Evolutionary conservation across 148 eudicot genomes (phyloP).

Genomic region (Simmondsia chinensis): DNA sequence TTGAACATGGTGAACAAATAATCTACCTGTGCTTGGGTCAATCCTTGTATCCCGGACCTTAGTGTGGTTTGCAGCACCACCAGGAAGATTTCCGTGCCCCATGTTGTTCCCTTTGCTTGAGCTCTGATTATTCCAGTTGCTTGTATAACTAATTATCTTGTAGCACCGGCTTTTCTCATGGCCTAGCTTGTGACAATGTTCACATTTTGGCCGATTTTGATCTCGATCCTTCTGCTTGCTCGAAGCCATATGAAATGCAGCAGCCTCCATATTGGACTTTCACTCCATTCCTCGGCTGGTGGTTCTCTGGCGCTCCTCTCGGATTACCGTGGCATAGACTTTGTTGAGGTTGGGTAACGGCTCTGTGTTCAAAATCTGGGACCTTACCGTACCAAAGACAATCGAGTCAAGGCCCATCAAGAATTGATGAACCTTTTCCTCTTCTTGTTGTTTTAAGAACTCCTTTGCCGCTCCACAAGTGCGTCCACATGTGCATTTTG

Average conservation of each 20-base stretch:
- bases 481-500: background rate
- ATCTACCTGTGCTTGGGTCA: background rate
- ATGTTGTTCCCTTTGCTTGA: background rate
- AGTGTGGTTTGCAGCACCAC: background rate
- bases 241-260: background rate
- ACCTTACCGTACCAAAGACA: background rate
- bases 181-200: too few relatives aligned
- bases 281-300: background rate
- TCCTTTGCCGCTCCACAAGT: background rate
- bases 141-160: too few relatives aligned
- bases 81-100: background rate
- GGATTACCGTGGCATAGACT: background rate
- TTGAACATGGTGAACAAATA: background rate
- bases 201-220: too few relatives aligned
- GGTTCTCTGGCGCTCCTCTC: background rate
- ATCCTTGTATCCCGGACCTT: too few relatives aligned
- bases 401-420: background rate
- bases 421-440: slow-evolving; percentile 2
- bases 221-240: background rate
- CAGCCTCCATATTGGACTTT: background rate
- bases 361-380: background rate
- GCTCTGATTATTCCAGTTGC: too few relatives aligned
- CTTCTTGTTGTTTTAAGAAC: background rate
- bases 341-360: background rate
- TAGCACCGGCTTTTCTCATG: too few relatives aligned